Conservation (phyloP, 345 rosid species). For the Citrus trifoliata region DNA sequence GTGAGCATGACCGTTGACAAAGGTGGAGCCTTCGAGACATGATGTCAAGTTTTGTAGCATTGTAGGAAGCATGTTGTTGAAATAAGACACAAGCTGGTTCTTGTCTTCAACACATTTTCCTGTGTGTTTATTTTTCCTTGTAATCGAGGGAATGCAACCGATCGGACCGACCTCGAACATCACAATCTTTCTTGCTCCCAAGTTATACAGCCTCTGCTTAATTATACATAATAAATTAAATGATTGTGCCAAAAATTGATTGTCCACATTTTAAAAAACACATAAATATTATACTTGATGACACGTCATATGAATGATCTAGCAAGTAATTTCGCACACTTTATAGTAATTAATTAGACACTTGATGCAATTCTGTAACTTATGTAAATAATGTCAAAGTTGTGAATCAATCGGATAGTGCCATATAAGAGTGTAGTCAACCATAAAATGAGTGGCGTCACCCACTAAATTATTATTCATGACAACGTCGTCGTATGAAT, state of each 20-base stretch:
- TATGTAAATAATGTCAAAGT: too few species aligned
- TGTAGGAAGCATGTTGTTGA: conserved; percentile 28
- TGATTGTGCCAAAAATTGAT: not conserved
- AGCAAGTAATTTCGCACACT: too few species aligned
- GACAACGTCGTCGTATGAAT: not conserved
- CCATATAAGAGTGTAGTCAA: too few species aligned
- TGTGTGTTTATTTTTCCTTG: conserved; percentile 13
- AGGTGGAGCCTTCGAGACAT: conserved; percentile 22
- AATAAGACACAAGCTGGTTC: conserved; percentile 26
- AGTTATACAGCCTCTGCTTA: conserved; percentile 25
- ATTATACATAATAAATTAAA: too few species aligned
- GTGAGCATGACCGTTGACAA: conserved; percentile 24
- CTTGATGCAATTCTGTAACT: too few species aligned
- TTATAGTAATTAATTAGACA: too few species aligned
- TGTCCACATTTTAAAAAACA: not conserved
- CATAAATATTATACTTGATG: not conserved
- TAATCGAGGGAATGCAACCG: conserved; percentile 40
- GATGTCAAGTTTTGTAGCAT: conserved; percentile 32
- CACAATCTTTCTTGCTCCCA: conserved; percentile 44
- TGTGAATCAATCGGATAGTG: too few species aligned
- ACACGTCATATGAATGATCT: too few species aligned
- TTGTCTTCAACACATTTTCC: conserved; percentile 33
- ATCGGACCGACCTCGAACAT: conserved; percentile 46
- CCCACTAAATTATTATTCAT: not conserved
- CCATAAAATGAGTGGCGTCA: not conserved